Evolutionary conservation across 2,329 filamentous ascomycete genomes (phyloP), one percentile per base, ranked within the genome.

Genomic region (Atkinsonella hypoxylon): DNA sequence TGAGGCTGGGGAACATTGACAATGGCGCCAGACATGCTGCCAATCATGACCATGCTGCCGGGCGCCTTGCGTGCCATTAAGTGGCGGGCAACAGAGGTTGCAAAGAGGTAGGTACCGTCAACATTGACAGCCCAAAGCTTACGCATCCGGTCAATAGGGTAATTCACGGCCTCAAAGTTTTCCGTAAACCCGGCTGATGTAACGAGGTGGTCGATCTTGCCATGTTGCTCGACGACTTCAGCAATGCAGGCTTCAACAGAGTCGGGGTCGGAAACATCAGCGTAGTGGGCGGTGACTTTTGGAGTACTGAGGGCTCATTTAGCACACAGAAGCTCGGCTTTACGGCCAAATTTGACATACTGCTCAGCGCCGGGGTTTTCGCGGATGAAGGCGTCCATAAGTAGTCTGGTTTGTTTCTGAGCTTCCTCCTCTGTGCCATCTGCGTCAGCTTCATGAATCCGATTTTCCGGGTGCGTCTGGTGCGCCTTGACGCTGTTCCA

Each of bases 171-270:
- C 61, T 94, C 85, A 63, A 89, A 94, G 73, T 96, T 96, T 73
- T 96, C 91, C 13, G 88, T 93, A 72, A 97, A 95, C 44, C 91
- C 91, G 47, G 91, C 91, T n/a, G 89, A 94, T 26, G 91, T 96
- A 60, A 97, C 90, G 26, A 97, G 78, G 68, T 88, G 84, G 70
- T 95, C 89, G 59, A 96, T 89, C 67, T 86, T 85, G 68, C 84
- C 83, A 65, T 95, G 90, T 30, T 61, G 58, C 45, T 61, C 55
- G 38, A 68, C 55, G 34, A 69, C 78, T 54, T 89, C 84, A 38
- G 75, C 72, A 57, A 96, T 76, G 59, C 85, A 85, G 32, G 73
- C 68, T 52, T 86, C 82, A 55, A 96, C 90, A 7, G 87, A 91
- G 46, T 82, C 79, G 20, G 84, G 84, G 59, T 86, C 81, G 26